A percentile compares a stretch with the other conserved stretches of the same genome.
phyloP scores from a whole-genome alignment of 345 rosid genomes.

The Citrus australasica region DNA sequence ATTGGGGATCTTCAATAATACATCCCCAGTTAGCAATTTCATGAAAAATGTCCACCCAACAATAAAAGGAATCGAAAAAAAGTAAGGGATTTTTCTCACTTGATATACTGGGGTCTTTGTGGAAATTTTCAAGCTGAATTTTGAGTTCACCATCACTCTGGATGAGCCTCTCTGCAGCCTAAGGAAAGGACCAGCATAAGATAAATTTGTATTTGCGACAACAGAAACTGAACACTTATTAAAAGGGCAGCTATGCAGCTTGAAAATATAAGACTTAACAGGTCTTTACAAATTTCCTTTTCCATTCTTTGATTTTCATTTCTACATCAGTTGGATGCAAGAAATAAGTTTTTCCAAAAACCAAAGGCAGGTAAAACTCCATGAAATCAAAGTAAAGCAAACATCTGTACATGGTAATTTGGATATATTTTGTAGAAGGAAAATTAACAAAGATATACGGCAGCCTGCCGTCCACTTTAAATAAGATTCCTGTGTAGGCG shows the following conservation, averaged over 20 bases:
- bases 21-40: too few relatives aligned
- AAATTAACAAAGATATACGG: background rate
- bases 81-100: slow-evolving; percentile 40
- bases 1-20: background rate
- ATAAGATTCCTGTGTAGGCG: background rate
- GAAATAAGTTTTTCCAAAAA: background rate
- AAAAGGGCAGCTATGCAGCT: background rate
- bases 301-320: background rate
- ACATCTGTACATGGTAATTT: background rate
- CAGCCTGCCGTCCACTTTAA: background rate
- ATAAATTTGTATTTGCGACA: background rate
- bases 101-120: slow-evolving; percentile 52
- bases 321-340: background rate
- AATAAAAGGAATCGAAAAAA: background rate
- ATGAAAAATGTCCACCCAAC: background rate
- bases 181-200: slow-evolving; percentile 17
- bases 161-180: slow-evolving; percentile 93
- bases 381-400: background rate
- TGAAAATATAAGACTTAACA: background rate
- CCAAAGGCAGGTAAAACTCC: background rate
- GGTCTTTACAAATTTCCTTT: background rate
- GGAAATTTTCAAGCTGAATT: slow-evolving; percentile 55
- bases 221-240: background rate
- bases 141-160: slow-evolving; percentile 55
- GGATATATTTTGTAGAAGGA: background rate